Evolutionary conservation across 805 yeast genomes (phyloP), one percentile per base, ranked within the genome.

Genomic region (Wickerhamomyces alni): DNA sequence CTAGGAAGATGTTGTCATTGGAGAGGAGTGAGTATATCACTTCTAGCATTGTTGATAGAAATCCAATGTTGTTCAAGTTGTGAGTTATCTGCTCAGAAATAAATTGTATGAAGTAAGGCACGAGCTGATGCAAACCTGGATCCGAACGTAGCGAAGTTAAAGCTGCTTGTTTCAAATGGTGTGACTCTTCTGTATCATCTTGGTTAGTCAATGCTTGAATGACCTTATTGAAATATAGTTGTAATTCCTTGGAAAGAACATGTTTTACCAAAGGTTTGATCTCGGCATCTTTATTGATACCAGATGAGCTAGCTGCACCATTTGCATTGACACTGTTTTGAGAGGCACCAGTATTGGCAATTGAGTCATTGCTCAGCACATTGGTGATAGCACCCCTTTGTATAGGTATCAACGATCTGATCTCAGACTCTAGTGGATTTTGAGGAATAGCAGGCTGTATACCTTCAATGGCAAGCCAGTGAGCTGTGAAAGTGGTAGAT

Each of bases 381-480:
- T 82, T 68, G 47, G 78, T 78, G 56, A 80, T 84, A 3, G 96
- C 87, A 29, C 97, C 98, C 51, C 96, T 73, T 32, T 80, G 71
- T 22, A 78, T 69, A 5, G 95, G 87, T 16, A 95, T 85, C 40
- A 87, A 65, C 26, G 77, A 74, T 57, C 80, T 79, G 45, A 91
- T 81, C 50, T 89, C 97, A 37, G 78, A 71, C 36, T 82, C 74
- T 16, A 67, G 59, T 18, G 99, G 99, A 64, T 93, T 93, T 63
- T 94, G 99, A 2, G 97, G 95, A 40, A 93, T 91, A 25, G 93
- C 82, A 1, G 99, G 99, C 58, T 93, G 99, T 8, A 93, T 95
- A 42, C 99, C 99, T 62, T 93, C 99, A 39, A 93, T 86, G 0
- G 99, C 98, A 25, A 94, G 70, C 98, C 99, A 91, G 59, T 85